Evolutionary conservation across 768 basidiomycete genomes (phyloP).

Genomic region (Pulveroboletus sp.): DNA sequence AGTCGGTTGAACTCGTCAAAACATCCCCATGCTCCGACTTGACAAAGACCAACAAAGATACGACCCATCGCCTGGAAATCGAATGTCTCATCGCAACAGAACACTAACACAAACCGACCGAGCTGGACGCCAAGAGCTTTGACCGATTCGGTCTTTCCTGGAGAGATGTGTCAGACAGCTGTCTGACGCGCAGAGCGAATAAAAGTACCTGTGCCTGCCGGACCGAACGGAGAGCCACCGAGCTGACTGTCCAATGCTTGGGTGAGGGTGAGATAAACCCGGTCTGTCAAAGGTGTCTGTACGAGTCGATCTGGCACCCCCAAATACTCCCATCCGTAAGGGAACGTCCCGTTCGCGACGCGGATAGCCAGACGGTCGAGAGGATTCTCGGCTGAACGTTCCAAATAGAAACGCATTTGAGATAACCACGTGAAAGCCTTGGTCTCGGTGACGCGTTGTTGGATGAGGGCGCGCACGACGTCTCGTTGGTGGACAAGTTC

Average conservation of each 20-base stretch:
- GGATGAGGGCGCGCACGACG: conserved; percentile 77
- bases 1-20: conserved; percentile 98
- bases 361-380: conserved; percentile 76
- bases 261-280: conserved; percentile 93
- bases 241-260: conserved; percentile 94
- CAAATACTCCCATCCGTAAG: conserved; percentile 98
- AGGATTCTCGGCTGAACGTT: conserved; percentile 64
- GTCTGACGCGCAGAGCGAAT: background rate
- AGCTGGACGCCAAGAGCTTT: conserved; percentile 97
- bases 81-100: conserved; percentile 99
- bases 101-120: conserved; percentile 99
- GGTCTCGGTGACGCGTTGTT: conserved; percentile 57
- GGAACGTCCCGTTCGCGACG: conserved; percentile 89
- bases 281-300: conserved; percentile 95
- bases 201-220: conserved; percentile 85
- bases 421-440: conserved; percentile 90
- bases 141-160: conserved; percentile 98
- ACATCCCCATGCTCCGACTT: conserved; percentile 99
- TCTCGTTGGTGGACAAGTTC: conserved; percentile 98
- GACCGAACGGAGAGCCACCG: conserved; percentile 96
- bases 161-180: conserved; percentile 3
- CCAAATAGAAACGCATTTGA: conserved; percentile 97
- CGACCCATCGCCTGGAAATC: conserved; percentile 99
- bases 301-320: conserved; percentile 96
- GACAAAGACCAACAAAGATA: conserved; percentile 97